phyloP scores from a whole-genome alignment of 768 basidiomycete genomes.

The Amylocystis lapponica region DNA sequence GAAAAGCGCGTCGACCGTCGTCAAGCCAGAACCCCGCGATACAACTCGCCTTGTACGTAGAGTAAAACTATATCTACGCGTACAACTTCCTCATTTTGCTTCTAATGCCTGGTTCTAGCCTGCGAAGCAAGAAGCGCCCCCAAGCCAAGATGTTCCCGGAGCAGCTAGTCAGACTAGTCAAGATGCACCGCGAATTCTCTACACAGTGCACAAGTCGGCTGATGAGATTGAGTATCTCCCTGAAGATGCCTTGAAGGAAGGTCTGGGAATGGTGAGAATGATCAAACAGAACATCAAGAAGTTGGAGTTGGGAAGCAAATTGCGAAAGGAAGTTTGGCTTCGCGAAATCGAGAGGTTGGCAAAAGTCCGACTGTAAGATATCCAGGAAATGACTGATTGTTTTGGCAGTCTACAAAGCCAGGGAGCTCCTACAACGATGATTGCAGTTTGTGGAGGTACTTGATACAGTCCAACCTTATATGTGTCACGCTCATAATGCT shows the following conservation, averaged over 20 bases:
- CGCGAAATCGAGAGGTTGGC: conserved; percentile 46
- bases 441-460: conserved; percentile 59
- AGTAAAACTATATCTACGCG: background rate
- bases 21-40: conserved; percentile 31
- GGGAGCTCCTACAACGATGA: conserved; percentile 49
- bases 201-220: conserved; percentile 32
- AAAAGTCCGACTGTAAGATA: background rate
- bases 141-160: too few species aligned
- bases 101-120: too few species aligned
- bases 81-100: too few species aligned
- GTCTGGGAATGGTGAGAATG: conserved; percentile 45
- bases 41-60: background rate
- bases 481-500: background rate
- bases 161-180: background rate
- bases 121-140: too few species aligned
- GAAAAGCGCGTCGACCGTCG: conserved; percentile 3
- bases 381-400: background rate
- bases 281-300: conserved; percentile 38
- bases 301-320: conserved; percentile 46
- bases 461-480: background rate
- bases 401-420: conserved; percentile 39
- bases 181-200: conserved; percentile 17
- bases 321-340: conserved; percentile 55
- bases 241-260: conserved; percentile 45
- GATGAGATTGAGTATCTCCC: conserved; percentile 43